These are phyloP conservation scores for Populus ilicifolia DNA, from an alignment of 345 rosid species.

Conservation along the genomic window DNA sequence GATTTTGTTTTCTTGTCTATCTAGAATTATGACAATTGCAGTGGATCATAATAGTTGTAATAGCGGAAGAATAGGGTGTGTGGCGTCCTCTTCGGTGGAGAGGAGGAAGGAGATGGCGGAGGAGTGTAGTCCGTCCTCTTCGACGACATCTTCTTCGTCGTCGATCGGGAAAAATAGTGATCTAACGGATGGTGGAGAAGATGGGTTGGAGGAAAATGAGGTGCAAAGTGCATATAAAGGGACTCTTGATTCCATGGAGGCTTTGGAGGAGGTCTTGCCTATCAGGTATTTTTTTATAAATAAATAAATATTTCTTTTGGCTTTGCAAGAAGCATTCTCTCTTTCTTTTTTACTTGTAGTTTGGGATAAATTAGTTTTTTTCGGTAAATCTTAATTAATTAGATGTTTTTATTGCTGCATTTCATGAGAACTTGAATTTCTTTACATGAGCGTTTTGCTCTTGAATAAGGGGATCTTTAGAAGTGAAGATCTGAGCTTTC, in stretches of 20 bases:
- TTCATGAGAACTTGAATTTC: neutral
- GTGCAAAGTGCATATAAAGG: slow-evolving; percentile 28
- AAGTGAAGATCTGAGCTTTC: neutral
- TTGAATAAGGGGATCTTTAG: neutral
- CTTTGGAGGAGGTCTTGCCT: slow-evolving; percentile 25
- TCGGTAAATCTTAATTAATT: neutral
- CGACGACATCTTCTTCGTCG: slow-evolving; percentile 13
- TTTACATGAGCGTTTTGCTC: neutral
- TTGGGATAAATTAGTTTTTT: neutral
- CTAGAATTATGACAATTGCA: neutral
- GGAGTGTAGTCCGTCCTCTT: slow-evolving; percentile 18
- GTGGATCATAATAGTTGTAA: neutral
- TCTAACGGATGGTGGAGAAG: slow-evolving; percentile 18
- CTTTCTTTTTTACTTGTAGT: neutral
- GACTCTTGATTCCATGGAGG: slow-evolving; percentile 21
- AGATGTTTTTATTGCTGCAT: neutral
- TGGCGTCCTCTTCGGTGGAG: slow-evolving; percentile 5
- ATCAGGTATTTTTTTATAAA: slow-evolving; percentile 9
- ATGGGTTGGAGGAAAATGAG: slow-evolving; percentile 19
- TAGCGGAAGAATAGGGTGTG: neutral
- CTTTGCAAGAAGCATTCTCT: too few relatives aligned
- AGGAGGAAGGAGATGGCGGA: slow-evolving; percentile 5
- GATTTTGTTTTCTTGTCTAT: neutral
- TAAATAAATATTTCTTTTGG: neutral
- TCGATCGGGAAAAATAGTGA: slow-evolving; percentile 33